Conservation (phyloP, 2,329 filamentous ascomycete species). For the Rutstroemia sp. region DNA sequence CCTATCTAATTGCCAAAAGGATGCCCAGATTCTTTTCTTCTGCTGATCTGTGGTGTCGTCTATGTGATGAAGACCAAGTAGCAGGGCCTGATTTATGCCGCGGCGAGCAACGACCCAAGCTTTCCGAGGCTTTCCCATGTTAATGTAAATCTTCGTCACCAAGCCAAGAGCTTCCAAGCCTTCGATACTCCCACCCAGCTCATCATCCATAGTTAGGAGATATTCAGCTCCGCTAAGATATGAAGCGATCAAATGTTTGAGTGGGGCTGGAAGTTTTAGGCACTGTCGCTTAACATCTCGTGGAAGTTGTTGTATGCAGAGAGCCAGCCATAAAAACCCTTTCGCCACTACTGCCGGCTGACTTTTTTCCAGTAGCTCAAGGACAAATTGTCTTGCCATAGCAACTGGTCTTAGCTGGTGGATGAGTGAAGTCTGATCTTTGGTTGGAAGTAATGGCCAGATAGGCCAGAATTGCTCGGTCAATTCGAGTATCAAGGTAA, state of each 20-base stretch:
- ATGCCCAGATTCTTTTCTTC: slow-evolving; percentile 33
- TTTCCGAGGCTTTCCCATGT: slow-evolving; percentile 46
- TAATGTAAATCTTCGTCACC: slow-evolving; percentile 44
- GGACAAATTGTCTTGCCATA: not conserved
- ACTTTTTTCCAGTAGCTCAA: not conserved
- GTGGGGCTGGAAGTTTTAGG: slow-evolving; percentile 31
- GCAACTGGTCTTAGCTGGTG: not conserved
- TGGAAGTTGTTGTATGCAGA: slow-evolving; percentile 36
- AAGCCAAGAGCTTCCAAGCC: slow-evolving; percentile 46
- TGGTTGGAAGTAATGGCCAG: slow-evolving; percentile 18
- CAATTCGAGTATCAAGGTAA: slow-evolving; percentile 18
- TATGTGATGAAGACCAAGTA: slow-evolving; percentile 40
- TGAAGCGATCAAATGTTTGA: slow-evolving; percentile 36
- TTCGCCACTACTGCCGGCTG: slow-evolving; percentile 32
- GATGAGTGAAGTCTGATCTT: not conserved
- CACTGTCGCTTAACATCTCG: slow-evolving; percentile 31
- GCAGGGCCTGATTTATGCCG: slow-evolving; percentile 43
- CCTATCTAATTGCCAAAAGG: slow-evolving; percentile 38
- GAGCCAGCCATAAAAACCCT: slow-evolving; percentile 36
- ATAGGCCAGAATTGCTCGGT: slow-evolving; percentile 23
- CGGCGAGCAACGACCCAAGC: slow-evolving; percentile 45
- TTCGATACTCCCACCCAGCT: slow-evolving; percentile 37
- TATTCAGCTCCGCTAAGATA: slow-evolving; percentile 39
- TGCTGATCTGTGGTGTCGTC: slow-evolving; percentile 25
- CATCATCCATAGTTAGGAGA: slow-evolving; percentile 41